phyloP scores from a whole-genome alignment of 2,329 filamentous ascomycete genomes.

The Sclerotinia sclerotiorum region DNA sequence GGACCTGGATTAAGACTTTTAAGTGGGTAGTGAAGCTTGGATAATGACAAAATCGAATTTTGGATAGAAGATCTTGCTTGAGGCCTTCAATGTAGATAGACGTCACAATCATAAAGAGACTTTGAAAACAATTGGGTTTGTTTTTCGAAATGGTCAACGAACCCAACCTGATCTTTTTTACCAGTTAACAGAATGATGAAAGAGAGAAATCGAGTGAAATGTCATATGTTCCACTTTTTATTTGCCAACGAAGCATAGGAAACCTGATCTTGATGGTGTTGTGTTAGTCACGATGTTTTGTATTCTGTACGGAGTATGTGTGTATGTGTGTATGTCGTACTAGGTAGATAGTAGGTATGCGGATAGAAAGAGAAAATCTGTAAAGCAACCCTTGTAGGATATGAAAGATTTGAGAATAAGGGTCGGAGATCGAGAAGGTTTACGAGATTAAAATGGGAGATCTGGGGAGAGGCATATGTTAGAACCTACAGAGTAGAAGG shows the following conservation, averaged over 20 bases:
- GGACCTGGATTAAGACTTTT: neutral
- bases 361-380: neutral
- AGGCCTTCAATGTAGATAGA: neutral
- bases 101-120: neutral
- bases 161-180: neutral
- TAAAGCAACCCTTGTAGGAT: neutral
- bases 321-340: neutral
- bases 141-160: neutral
- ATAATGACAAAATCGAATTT: neutral
- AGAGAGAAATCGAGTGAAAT: neutral
- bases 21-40: neutral
- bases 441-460: neutral
- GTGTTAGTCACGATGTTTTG: neutral
- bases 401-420: neutral
- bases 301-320: too few species aligned
- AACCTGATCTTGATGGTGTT: neutral
- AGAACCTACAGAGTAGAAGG: too few species aligned
- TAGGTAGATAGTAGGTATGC: neutral
- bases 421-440: neutral
- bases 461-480: neutral
- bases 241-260: constrained; percentile 10
- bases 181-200: neutral
- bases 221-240: constrained; percentile 11
- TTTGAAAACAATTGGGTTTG: neutral
- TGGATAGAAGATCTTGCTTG: constrained; percentile 4